Base-by-base conservation (phyloP, 306 rosid species). In the Medicago arabica region DNA sequence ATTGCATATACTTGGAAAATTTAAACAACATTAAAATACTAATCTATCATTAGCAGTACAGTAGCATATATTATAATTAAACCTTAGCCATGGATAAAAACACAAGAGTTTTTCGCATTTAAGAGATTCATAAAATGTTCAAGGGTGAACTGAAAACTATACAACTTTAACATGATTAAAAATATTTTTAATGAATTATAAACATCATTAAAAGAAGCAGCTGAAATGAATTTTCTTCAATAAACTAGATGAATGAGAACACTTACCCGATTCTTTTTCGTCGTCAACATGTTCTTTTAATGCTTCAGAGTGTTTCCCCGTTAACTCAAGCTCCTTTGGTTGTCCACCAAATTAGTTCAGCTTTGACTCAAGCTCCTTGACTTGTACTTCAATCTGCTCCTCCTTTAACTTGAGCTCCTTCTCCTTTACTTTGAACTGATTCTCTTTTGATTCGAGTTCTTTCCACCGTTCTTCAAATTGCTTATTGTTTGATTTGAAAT, bases 401-500 rank as follows among this genome's bases (percentile, higher is more conserved):
- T 77, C 79, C 19, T 68, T 55, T 49, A 19, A 70, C 28, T 50
- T 12, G 3, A 67, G 50, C 50, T 23, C 73, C 53, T 63, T 69
- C 59, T 28, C 78, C 38, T 38, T 67, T 9, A 16, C 68, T 21
- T 81, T 80, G 46, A 83, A 55, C 2, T 80, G 7, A 39, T 75
- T 38, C 54, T 51, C 4, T 13, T 50, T 17, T 8, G 11, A 51
- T 2, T 19, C 9, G 0, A 75, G 12, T 5, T 19, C 41, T 49
- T 75, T 21, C 49, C 16, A 70, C 31, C 44, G 71, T 17, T 15
- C 34, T n/a, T 60, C 69, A 46, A 60, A 7, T n/a, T 59, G 28
- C 38, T 74, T 28, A 58, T 60, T 9, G 54, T 46, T 47, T 5
- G 5, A 16, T 14, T 16, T 8, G 17, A 74, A 18, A 40, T 74